Conservation (phyloP, 164 flowering plant genomes). For the Aristolochia fimbriata region DNA sequence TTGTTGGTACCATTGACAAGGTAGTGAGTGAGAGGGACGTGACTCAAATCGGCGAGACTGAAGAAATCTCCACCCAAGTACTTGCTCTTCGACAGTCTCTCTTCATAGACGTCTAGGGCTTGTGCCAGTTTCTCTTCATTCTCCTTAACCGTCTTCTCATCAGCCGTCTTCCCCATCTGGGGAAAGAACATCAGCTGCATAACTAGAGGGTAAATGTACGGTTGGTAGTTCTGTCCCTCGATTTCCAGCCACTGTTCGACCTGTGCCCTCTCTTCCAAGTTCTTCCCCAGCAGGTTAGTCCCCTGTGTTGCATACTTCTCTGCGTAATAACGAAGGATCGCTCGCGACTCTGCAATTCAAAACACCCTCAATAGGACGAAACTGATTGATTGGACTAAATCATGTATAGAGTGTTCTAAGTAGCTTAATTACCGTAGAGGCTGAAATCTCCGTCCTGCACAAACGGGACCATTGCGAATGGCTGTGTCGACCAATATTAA, state of each 20-base stretch:
- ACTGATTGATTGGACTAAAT: too few species aligned
- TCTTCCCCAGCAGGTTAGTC: conserved; percentile 32
- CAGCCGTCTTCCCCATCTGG: background rate
- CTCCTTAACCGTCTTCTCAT: conserved; percentile 20
- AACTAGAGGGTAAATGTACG: conserved; percentile 20
- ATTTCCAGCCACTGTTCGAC: conserved; percentile 46
- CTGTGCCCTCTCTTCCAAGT: conserved; percentile 25
- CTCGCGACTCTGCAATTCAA: conserved; percentile 31
- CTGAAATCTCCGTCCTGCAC: conserved; percentile 17
- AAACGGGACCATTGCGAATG: conserved; percentile 19
- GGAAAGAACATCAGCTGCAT: conserved; percentile 21
- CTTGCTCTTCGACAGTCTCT: conserved; percentile 35
- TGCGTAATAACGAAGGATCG: conserved; percentile 32
- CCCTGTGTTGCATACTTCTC: conserved; percentile 40
- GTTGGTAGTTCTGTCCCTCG: conserved; percentile 31
- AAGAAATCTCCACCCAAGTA: conserved; percentile 58
- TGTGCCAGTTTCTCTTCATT: conserved; percentile 35
- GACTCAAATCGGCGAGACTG: conserved; percentile 51
- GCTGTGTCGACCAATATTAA: conserved; percentile 12
- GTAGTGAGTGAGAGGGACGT: conserved; percentile 36
- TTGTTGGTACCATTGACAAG: conserved; percentile 23
- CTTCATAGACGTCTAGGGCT: conserved; percentile 42
- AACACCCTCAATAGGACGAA: background rate
- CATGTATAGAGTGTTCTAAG: background rate
- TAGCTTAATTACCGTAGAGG: conserved; percentile 15